phyloP scores from a whole-genome alignment of 2,329 filamentous ascomycete genomes.

The Trichoderma atroviride region DNA sequence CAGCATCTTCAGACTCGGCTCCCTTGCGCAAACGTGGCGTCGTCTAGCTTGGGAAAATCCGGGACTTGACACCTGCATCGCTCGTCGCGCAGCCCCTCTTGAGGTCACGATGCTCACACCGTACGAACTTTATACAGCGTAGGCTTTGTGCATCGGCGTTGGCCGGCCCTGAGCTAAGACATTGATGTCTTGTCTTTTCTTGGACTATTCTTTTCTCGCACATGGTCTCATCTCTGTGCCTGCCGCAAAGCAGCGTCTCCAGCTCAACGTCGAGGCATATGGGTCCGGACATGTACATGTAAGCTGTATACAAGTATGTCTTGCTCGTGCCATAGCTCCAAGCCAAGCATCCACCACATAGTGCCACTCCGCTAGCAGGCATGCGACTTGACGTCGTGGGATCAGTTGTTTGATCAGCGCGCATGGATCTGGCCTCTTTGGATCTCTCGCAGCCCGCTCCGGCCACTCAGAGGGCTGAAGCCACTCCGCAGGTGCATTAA shows the following conservation, averaged over 20 bases:
- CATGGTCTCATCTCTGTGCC: background rate
- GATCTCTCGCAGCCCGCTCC: constrained; percentile 10
- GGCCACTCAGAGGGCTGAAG: constrained; percentile 4
- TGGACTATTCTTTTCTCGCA: background rate
- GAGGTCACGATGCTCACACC: constrained; percentile 6
- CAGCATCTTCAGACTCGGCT: background rate
- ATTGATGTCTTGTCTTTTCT: background rate
- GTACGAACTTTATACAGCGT: constrained; percentile 11
- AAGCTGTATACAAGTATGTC: constrained; percentile 17
- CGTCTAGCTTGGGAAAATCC: constrained; percentile 6
- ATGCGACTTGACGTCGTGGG: constrained; percentile 5
- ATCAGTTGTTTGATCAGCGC: constrained; percentile 22
- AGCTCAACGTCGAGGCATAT: background rate
- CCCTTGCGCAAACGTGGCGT: background rate
- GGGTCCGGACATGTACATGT: background rate
- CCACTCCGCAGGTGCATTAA: constrained; percentile 15
- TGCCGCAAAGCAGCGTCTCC: background rate
- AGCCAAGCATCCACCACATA: background rate
- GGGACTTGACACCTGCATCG: background rate
- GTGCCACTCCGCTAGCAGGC: background rate
- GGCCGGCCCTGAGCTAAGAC: constrained; percentile 1
- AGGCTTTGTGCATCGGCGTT: background rate
- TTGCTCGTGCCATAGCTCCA: background rate
- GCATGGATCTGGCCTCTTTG: constrained; percentile 23
- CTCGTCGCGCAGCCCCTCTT: background rate